Percentiles rank a stretch among this genome's conserved stretches.
Conservation (phyloP, 164 flowering plant genomes). For the Cinnamomum micranthum region DNA sequence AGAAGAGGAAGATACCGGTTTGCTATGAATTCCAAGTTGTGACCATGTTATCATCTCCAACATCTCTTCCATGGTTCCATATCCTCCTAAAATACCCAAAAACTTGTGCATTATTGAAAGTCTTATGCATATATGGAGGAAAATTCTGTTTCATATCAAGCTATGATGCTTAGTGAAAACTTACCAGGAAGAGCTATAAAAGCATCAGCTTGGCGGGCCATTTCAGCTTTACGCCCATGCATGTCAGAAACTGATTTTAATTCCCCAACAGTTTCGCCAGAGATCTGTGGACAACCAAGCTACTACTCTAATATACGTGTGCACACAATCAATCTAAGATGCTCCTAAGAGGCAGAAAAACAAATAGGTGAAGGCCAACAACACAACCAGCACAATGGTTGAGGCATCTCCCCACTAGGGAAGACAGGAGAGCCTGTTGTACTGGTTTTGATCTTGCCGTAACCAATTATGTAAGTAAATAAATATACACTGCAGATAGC, state of each 20-base stretch:
- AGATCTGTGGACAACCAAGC: constrained; percentile 6
- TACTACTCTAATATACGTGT: neutral
- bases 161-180: neutral
- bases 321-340: neutral
- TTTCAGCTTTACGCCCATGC: constrained; percentile 18
- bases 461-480: no score
- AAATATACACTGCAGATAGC: no score
- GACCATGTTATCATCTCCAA: constrained; percentile 95
- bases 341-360: neutral
- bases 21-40: constrained; percentile 89
- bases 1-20: constrained; percentile 49
- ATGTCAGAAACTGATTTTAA: constrained; percentile 16
- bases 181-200: constrained; percentile 20
- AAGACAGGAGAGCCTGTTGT: no score
- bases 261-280: constrained; percentile 15
- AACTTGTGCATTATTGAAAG: neutral
- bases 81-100: constrained; percentile 59
- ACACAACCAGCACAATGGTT: no score
- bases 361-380: neutral
- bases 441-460: no score
- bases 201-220: constrained; percentile 21
- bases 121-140: neutral
- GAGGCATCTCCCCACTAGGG: no score
- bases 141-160: neutral
- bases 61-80: constrained; percentile 93